Evolutionary conservation across 257 asterid genomes (phyloP), one percentile per base, ranked within the genome.

Genomic region (Plantago ovata): DNA sequence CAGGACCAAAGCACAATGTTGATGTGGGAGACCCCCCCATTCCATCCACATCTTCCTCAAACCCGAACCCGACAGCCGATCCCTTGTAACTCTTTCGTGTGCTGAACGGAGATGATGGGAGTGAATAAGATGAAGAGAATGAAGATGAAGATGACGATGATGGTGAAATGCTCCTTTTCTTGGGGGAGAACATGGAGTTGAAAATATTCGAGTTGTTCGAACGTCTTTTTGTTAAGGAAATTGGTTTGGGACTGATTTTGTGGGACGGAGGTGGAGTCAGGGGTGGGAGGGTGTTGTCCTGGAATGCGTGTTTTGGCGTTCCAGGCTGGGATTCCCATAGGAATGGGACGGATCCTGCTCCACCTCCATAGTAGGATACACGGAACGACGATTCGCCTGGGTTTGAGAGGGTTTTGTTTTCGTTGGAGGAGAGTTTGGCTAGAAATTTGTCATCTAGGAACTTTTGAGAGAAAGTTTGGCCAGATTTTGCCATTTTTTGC

Each of bases 281-380:
- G 16, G 60, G 46, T 20, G 28, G 46, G 14, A n/a, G 47, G 11
- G 42, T n/a, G 11, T 19, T 55, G 23, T 55, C 60, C 9, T 39
- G 44, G 15, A 55, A 39, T 15, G 60, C 10, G 14, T 38, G 60
- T 55, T 15, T 55, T 9, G 60, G 60, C 4, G 60, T 55, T 38
- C 60, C 60, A 11, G 60, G 60, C 47, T 55, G 47, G 10, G 60
- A 55, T 33, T 55, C 60, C 60, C 60, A 55, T 2, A 23, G 60
- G 60, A 55, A 55, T 28, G 60, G 60, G 38, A 55, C 33, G 47
- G 60, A 55, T 13, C 60, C 22, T 13, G 60, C 16, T 19, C 24
- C 60, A 9, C 33, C 60, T 0, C 46, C 47, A 2, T 55, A 55
- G 14, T 55, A 55, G 10, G 23, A 32, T 33, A 55, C 46, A 19